Evolutionary conservation across 2,329 filamentous ascomycete genomes (phyloP).

Genomic region (Cladophialophora bantiana): DNA sequence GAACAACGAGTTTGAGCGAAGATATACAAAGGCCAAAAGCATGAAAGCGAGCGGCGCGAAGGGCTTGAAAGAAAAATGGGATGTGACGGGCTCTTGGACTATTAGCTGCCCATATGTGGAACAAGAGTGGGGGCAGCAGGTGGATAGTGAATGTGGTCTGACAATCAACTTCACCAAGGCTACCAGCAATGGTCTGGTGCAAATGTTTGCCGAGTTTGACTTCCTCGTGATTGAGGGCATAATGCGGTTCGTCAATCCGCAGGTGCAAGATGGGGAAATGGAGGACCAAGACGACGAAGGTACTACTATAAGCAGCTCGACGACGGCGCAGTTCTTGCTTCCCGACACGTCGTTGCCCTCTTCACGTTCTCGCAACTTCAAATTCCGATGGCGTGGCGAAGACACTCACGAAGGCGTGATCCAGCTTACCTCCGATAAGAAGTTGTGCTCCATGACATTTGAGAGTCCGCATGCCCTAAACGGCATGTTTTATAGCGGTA

Average conservation of each 20-base stretch:
- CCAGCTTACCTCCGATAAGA: not conserved
- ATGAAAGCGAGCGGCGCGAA: not conserved
- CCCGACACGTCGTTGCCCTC: slow-evolving; percentile 3
- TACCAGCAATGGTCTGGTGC: not conserved
- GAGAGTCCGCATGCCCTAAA: not conserved
- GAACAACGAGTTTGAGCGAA: not conserved
- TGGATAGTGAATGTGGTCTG: not conserved
- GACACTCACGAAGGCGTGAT: not conserved
- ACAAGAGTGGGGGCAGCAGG: not conserved
- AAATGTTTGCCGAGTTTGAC: slow-evolving; percentile 1
- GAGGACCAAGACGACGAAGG: not conserved
- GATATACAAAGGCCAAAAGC: not conserved
- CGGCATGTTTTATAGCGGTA: not conserved
- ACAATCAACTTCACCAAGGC: not conserved
- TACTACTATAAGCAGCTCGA: not conserved
- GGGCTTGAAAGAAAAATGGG: not conserved
- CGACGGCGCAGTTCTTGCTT: not conserved
- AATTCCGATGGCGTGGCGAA: slow-evolving; percentile 1
- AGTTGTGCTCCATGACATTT: slow-evolving; percentile 5
- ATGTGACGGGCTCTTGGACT: not conserved
- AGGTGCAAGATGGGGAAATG: not conserved
- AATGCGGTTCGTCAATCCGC: slow-evolving; percentile 4
- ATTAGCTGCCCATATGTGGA: slow-evolving; percentile 5
- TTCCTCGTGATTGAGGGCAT: not conserved
- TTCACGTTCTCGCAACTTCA: not conserved